These are phyloP conservation scores for Colletotrichum noveboracense DNA, from an alignment of 2,329 filamentous ascomycete genomes.

Conservation along the genomic window DNA sequence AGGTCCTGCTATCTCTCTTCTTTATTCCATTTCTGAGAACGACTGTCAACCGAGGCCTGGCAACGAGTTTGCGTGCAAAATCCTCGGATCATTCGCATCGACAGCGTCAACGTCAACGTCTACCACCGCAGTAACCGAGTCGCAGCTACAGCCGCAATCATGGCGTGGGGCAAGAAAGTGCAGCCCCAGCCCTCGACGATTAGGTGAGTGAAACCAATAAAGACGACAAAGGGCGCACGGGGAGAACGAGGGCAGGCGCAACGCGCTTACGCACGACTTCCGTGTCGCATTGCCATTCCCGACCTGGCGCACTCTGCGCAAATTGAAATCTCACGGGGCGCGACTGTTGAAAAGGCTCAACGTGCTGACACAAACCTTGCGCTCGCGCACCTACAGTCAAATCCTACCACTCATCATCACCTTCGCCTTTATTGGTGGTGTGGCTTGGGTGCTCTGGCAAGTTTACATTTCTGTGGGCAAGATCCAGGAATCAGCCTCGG, in stretches of 20 bases:
- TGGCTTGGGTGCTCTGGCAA: conserved; percentile 73
- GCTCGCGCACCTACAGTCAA: conserved; percentile 46
- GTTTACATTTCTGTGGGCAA: conserved; percentile 72
- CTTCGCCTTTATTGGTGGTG: conserved; percentile 59
- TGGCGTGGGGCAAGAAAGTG: conserved; percentile 20
- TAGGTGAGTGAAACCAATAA: background rate
- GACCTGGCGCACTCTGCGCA: background rate
- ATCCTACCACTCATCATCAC: conserved; percentile 72
- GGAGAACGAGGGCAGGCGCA: background rate
- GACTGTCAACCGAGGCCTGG: background rate
- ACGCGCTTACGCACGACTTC: background rate
- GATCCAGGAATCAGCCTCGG: conserved; percentile 68
- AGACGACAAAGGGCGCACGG: background rate
- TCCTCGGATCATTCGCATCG: background rate
- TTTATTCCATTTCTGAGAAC: background rate
- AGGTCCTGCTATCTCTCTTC: background rate
- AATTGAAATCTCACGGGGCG: background rate
- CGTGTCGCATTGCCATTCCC: background rate
- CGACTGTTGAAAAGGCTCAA: background rate
- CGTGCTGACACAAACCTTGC: background rate
- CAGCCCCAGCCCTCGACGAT: conserved; percentile 12
- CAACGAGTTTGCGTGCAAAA: background rate
- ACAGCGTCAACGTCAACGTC: background rate
- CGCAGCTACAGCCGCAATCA: background rate
- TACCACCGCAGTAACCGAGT: background rate